phyloP scores from a whole-genome alignment of 2,329 filamentous ascomycete species.

The Parastagonospora nodorum region DNA sequence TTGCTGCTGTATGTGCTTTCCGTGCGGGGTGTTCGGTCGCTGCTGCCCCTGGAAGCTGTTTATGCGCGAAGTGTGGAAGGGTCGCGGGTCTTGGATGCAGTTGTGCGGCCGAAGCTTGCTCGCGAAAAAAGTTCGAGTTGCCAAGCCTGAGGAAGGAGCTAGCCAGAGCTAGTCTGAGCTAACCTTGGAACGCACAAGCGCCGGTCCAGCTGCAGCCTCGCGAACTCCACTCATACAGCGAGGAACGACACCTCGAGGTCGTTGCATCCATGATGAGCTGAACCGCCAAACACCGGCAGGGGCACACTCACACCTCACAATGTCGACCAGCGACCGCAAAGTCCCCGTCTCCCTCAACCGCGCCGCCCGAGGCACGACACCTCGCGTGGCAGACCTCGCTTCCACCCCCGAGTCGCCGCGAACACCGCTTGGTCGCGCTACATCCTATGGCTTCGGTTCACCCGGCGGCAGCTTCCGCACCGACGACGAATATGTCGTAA shows the following conservation, averaged over 20 bases:
- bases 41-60: conserved; percentile 10
- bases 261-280: background rate
- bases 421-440: conserved; percentile 62
- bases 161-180: background rate
- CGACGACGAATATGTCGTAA: conserved; percentile 81
- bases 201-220: background rate
- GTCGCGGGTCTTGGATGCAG: conserved; percentile 10
- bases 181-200: conserved; percentile 5
- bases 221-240: background rate
- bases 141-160: conserved; percentile 5
- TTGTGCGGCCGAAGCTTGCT: conserved; percentile 21
- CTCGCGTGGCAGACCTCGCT: conserved; percentile 43
- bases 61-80: conserved; percentile 22
- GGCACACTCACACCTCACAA: conserved; percentile 6
- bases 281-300: background rate
- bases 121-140: conserved; percentile 18
- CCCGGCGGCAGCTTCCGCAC: conserved; percentile 61
- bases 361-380: conserved; percentile 36
- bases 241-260: background rate
- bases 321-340: conserved; percentile 39
- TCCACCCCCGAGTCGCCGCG: conserved; percentile 43
- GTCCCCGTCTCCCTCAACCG: conserved; percentile 34
- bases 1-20: conserved; percentile 17
- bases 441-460: conserved; percentile 62
- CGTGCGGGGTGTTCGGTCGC: conserved; percentile 5